These are phyloP conservation scores for Torulaspora microellipsoides DNA, from an alignment of 805 yeast species.

Conservation along the genomic window DNA sequence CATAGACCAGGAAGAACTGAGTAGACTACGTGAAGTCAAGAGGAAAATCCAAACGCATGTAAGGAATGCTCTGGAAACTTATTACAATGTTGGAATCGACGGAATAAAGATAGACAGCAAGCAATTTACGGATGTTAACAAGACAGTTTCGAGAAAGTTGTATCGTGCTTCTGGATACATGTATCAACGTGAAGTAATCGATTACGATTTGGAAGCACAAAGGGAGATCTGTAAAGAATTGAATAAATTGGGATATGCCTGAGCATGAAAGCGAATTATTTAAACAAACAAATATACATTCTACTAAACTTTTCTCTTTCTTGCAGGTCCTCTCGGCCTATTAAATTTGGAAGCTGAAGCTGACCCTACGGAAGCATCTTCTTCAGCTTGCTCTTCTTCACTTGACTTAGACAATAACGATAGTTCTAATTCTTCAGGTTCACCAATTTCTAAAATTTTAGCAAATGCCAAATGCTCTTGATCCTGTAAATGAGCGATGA, in stretches of 20 bases:
- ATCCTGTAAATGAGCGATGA: constrained; percentile 46
- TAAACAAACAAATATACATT: background rate
- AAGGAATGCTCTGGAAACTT: constrained; percentile 46
- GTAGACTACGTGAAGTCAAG: constrained; percentile 41
- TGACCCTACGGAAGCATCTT: constrained; percentile 12
- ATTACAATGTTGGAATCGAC: constrained; percentile 34
- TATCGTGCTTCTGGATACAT: constrained; percentile 39
- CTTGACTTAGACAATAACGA: constrained; percentile 25
- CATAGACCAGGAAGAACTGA: constrained; percentile 12
- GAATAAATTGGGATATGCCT: constrained; percentile 6
- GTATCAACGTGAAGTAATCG: constrained; percentile 11
- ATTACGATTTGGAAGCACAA: constrained; percentile 19
- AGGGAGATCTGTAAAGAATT: constrained; percentile 10
- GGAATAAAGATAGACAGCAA: constrained; percentile 31
- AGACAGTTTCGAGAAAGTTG: constrained; percentile 53
- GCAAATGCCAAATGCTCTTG: constrained; percentile 38
- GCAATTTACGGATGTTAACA: constrained; percentile 57
- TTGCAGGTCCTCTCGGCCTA: constrained; percentile 71
- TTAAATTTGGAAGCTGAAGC: constrained; percentile 36
- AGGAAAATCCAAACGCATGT: constrained; percentile 53
- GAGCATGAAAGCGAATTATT: background rate
- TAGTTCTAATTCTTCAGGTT: constrained; percentile 61
- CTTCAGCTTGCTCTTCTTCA: constrained; percentile 36
- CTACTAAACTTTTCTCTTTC: constrained; percentile 29
- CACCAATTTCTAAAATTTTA: constrained; percentile 64